These are phyloP conservation scores for Liquidambar formosana DNA, from an alignment of 164 flowering plant genomes.

Conservation along the genomic window DNA sequence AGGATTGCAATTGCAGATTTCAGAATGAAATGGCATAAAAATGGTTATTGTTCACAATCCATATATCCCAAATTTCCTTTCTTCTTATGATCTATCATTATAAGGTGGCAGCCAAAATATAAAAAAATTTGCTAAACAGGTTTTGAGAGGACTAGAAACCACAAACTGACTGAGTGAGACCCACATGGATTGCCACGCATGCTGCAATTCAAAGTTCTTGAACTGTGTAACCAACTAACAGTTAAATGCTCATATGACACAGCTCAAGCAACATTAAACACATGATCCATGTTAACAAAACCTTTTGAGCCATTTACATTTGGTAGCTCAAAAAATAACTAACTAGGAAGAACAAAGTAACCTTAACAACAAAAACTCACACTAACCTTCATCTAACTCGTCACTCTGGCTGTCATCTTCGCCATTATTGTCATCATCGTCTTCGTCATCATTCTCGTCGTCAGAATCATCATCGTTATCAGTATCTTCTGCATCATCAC, in stretches of 20 bases:
- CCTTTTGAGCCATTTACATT: neutral
- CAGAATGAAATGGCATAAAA: too few relatives aligned
- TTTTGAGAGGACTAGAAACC: too few relatives aligned
- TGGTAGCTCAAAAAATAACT: neutral
- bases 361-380: neutral
- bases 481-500: slow-evolving; percentile 33
- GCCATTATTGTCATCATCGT: slow-evolving; percentile 29
- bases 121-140: too few relatives aligned
- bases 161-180: neutral
- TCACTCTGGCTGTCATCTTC: slow-evolving; percentile 39
- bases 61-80: too few relatives aligned
- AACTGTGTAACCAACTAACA: too few relatives aligned
- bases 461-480: slow-evolving; percentile 28
- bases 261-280: neutral
- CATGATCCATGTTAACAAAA: neutral
- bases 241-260: too few relatives aligned
- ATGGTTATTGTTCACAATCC: too few relatives aligned
- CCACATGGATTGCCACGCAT: neutral
- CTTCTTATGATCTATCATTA: too few relatives aligned
- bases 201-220: neutral
- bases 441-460: slow-evolving; percentile 41
- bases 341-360: neutral
- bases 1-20: too few relatives aligned
- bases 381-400: slow-evolving; percentile 46
- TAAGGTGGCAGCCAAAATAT: too few relatives aligned